Evolutionary conservation across 2,329 filamentous ascomycete species (phyloP), one percentile per base, ranked within the genome.

Genomic region (Pseudogymnoascus sp.): DNA sequence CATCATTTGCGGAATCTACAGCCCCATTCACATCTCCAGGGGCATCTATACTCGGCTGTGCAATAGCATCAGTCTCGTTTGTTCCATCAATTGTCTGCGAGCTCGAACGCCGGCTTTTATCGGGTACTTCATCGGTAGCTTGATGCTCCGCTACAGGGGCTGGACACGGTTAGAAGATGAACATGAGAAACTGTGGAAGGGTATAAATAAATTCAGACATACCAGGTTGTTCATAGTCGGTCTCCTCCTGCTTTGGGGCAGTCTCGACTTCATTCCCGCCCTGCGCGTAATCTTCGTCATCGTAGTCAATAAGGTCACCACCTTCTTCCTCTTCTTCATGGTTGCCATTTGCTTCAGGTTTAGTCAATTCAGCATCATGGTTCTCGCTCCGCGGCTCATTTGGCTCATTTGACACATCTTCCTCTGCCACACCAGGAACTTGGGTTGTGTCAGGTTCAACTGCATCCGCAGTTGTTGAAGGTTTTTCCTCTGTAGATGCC

Each of bases 221-320:
- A 55, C 49, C 28, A 55, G 49, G 28, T 33, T 60, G 64, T 63
- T 60, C 63, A 61, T 68, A 68, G 55, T 63, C 67, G 67, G 70
- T 68, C 39, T 62, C 60, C 60, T 39, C 58, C 19, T 41, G 38
- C 22, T 60, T 19, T 16, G 35, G 11, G 22, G 22, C 58, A 41
- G 19, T 36, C 19, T 60, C 38, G 35, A 60, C 35, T 41, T 12
- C 58, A 30, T 60, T 28, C 23, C 60, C 42, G 36, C 60, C 49
- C 5, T 14, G n/a, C 11, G 49, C 49, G 14, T 41, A 19, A 52
- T 79, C 76, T n/a, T 74, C 77, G 62, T 83, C 80, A 23, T 79
- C 79, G 67, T 81, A 83, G 64, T 80, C 79, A 67, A 79, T 75
- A n/a, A 77, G 63, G 66, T 80, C 77, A 11, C 74, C 75, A n/a